Conservation (phyloP, 2,329 filamentous ascomycete species). For the Colletotrichum costaricense region DNA sequence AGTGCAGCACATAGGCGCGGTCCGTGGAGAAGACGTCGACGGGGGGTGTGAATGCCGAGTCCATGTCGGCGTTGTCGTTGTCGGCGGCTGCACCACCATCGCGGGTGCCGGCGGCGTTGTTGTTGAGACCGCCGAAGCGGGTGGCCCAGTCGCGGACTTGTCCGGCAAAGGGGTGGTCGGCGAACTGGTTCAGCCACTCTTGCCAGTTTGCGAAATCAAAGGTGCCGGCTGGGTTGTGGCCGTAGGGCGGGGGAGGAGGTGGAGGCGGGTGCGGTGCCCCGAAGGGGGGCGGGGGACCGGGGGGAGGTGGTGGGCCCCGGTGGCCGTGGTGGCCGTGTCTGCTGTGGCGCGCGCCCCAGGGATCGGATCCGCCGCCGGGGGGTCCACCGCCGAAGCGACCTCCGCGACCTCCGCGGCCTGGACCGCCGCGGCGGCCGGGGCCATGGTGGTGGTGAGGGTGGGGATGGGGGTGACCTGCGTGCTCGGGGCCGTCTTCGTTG, state of each 20-base stretch:
- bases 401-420: constrained; percentile 33
- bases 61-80: constrained; percentile 40
- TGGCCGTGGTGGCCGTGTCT: constrained; percentile 29
- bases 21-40: constrained; percentile 80
- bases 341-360: constrained; percentile 13
- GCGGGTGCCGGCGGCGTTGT: constrained; percentile 22
- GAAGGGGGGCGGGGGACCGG: constrained; percentile 41
- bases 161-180: constrained; percentile 55
- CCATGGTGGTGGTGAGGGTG: constrained; percentile 31
- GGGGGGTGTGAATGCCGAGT: constrained; percentile 69
- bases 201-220: constrained; percentile 52
- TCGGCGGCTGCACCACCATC: constrained; percentile 29
- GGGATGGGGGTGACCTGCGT: constrained; percentile 44
- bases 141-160: constrained; percentile 51
- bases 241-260: constrained; percentile 37
- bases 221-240: constrained; percentile 35
- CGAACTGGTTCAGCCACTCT: constrained; percentile 48
- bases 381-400: constrained; percentile 19
- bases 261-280: constrained; percentile 38
- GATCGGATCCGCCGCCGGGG: constrained; percentile 24
- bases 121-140: constrained; percentile 18
- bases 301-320: constrained; percentile 36
- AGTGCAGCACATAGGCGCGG: constrained; percentile 74
- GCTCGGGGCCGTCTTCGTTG: constrained; percentile 41
- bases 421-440: constrained; percentile 38